Evolutionary conservation across 371 early-diverging fungal genomes (phyloP), one percentile per base, ranked within the genome.

Genomic region (Mortierella sp.): DNA sequence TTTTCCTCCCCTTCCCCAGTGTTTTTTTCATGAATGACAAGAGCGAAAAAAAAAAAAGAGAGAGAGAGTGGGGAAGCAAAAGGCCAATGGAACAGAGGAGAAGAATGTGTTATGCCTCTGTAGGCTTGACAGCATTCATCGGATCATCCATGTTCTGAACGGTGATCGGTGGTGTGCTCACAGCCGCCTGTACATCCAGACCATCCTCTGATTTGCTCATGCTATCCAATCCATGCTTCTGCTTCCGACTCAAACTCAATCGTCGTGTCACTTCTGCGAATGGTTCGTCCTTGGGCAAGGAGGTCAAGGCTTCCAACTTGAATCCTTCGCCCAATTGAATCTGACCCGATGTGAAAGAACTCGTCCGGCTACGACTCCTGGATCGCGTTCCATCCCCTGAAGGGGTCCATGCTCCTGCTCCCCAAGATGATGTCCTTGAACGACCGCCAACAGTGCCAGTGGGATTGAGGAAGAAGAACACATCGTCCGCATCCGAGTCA

Each of bases 291-390:
- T 60, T 72, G 2, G 84, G 80, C 31, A 86, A 51, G 45, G 81
- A 79, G 12, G 87, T 86, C 76, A 86, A 61, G 16, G 82, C 82
- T 55, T 85, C 87, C n/a, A 86, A 66, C 56, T 85, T 83, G 61
- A 84, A 82, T 3, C 79, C 76, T 39, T 79, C 82, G 3, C 80
- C 71, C n/a, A 70, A 21, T n/a, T 67, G 72, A 52, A 65, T 78
- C 53, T 69, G 73, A 2, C 69, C 72, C 39, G 69, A 76, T 2
- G 81, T 78, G 48, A 79, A 62, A 19, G 79, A 78, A 66, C 78
- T 80, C 6, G 83, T 73, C 38, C 83, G 79, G 58, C 83, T 83
- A 24, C 80, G 71, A 34, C 61, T 60, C 54, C 78, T 61, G 27
- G 80, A 74, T 12, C 79, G 71, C 24, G 76, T 67, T 21, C 65